Evolutionary conservation across 805 yeast species (phyloP).

Genomic region (Wickerhamia fluorescens): DNA sequence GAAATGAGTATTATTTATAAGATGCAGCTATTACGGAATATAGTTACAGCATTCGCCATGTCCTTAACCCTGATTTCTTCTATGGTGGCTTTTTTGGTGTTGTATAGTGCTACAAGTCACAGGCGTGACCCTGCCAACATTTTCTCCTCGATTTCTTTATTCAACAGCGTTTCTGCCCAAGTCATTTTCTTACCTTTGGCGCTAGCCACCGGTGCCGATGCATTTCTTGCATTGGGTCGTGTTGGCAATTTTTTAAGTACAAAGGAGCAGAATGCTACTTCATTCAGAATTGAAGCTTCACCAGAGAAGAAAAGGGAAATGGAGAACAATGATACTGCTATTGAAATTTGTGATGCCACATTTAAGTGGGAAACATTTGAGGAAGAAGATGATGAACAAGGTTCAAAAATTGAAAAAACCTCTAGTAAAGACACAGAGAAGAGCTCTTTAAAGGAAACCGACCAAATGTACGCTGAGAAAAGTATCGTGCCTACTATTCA

Average conservation of each 20-base stretch:
- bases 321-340: conserved; percentile 31
- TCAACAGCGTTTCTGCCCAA: conserved; percentile 54
- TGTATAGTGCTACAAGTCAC: conserved; percentile 24
- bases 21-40: conserved; percentile 60
- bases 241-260: conserved; percentile 47
- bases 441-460: no score
- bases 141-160: conserved; percentile 65
- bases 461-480: no score
- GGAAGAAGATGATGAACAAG: conserved; percentile 11
- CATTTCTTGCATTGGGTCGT: conserved; percentile 53
- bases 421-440: conserved; percentile 3
- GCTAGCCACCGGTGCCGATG: conserved; percentile 62
- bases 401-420: conserved; percentile 16
- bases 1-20: conserved; percentile 59
- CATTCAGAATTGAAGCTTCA: conserved; percentile 18
- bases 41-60: conserved; percentile 56
- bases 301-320: conserved; percentile 14
- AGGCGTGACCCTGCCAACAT: conserved; percentile 51
- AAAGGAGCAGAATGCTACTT: conserved; percentile 32
- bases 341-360: conserved; percentile 44
- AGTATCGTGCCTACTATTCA: background rate
- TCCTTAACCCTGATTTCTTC: conserved; percentile 68
- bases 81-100: conserved; percentile 42
- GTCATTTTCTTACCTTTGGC: conserved; percentile 68
- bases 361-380: conserved; percentile 58